Conservation (phyloP, 139 green algal species). For the Eudorina sp. region DNA sequence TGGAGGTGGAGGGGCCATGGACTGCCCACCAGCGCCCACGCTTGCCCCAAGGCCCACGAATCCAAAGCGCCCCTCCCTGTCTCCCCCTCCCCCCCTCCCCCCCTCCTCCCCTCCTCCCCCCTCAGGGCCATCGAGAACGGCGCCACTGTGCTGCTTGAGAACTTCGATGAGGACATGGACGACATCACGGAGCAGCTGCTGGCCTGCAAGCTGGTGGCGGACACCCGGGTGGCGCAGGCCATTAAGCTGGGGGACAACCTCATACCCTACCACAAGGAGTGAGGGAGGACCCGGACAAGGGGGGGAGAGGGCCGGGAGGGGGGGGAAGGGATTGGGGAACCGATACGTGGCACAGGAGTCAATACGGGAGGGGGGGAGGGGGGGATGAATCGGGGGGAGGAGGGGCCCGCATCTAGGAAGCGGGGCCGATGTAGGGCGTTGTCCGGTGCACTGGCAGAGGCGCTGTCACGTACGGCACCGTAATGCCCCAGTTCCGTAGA, state of each 20-base stretch:
- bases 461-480: no score
- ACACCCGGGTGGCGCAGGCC: constrained; percentile 18
- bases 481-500: no score
- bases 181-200: constrained; percentile 62
- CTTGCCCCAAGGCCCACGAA: not conserved
- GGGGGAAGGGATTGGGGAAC: no score
- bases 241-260: constrained; percentile 38
- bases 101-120: not conserved
- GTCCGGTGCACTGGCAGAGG: no score
- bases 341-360: no score
- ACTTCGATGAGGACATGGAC: constrained; percentile 64
- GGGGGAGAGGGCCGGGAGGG: not conserved
- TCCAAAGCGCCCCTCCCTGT: not conserved
- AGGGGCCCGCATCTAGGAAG: no score
- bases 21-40: not conserved
- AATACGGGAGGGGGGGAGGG: no score
- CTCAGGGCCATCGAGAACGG: constrained; percentile 61
- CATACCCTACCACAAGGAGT: constrained; percentile 46
- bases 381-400: not conserved
- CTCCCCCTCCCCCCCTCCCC: not conserved
- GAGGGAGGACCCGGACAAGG: not conserved
- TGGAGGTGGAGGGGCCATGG: not conserved
- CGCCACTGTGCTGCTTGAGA: constrained; percentile 59
- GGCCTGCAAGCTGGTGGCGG: constrained; percentile 8
- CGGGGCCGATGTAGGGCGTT: no score